These are phyloP conservation scores for Suillus placidus DNA, from an alignment of 768 basidiomycete species.

Conservation along the genomic window DNA sequence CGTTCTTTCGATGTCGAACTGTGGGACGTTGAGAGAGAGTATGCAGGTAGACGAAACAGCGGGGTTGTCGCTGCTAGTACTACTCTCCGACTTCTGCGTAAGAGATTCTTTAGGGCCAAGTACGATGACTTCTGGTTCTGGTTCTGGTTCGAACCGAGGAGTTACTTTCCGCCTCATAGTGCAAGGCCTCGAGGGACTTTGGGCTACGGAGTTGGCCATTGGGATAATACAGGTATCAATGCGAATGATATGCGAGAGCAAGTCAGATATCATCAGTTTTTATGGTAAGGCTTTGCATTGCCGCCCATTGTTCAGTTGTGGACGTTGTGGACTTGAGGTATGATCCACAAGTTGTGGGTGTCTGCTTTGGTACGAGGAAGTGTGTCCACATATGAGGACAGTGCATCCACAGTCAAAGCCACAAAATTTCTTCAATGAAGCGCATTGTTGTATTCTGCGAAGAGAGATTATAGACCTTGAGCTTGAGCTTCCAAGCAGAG, in stretches of 20 bases:
- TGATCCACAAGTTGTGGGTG: not conserved
- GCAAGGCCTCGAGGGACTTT: not conserved
- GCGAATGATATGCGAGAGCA: too few species aligned
- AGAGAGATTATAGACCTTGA: too few species aligned
- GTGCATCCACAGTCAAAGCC: not conserved
- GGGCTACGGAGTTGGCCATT: not conserved
- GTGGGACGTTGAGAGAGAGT: constrained; percentile 11
- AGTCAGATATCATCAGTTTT: not conserved
- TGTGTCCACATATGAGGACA: not conserved
- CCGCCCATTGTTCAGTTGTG: not conserved
- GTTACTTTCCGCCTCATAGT: not conserved
- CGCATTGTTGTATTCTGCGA: not conserved
- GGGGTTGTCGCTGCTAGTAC: constrained; percentile 30
- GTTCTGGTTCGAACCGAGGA: not conserved
- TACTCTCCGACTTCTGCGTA: constrained; percentile 23
- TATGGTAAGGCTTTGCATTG: not conserved
- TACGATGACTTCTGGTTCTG: not conserved
- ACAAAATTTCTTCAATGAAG: not conserved
- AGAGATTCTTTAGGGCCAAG: constrained; percentile 5
- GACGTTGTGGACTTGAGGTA: not conserved
- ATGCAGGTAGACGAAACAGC: constrained; percentile 25
- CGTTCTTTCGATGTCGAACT: constrained; percentile 35
- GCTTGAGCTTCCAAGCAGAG: not conserved
- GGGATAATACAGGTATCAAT: too few species aligned
- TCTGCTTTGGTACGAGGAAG: not conserved